Base-by-base conservation (phyloP, 805 yeast genomes). In the Candida quercuum region DNA sequence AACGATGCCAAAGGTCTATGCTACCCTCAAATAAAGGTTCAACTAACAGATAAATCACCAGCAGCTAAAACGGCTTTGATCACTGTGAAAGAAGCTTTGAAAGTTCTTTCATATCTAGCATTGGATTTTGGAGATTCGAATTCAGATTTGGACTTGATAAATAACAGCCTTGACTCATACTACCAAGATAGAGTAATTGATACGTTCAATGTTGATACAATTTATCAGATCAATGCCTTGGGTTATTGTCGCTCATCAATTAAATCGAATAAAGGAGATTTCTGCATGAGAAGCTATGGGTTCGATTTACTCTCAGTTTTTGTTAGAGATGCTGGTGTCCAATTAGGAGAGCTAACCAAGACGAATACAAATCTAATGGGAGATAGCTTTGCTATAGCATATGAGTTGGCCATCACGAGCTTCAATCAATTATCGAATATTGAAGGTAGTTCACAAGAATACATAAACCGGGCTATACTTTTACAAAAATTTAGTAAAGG, bases 291-390 rank as follows among this genome's bases (percentile, higher is more conserved):
- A 9, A 62, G 67, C 35, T 51, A 56, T 35, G 78, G 77, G 1
- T 51, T 73, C 38, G 79, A 76, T 49, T 46, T 74, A 13, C 54
- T 71, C 8, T 59, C 73, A 7, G 68, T 69, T 12, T 54, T 74
- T 13, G 60, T 74, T 10, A 61, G 68, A 39, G 82, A 76, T 52
- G 63, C 77, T 11, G 78, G 76, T 4, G 57, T 56, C 3, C 76
- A 69, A 43, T 54, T 72, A 28, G 71, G 67, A 9, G 51, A 52
- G 19, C 52, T 67, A 19, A 64, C 76, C 4, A 59, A 60, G 33
- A 62, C 68, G 6, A 62, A 70, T 43, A 57, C 70, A 5, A 54
- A 53, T 3, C 51, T 49, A 10, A 54, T 69, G 44, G 71, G 74
- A 3, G 57, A 64, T 16, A 60, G 71, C 18, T 59, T 72, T 40